Percentiles rank a stretch among this genome's conserved stretches.
These are phyloP conservation scores for Ogataea populi-albae DNA, from an alignment of 805 yeast species.

Conservation along the genomic window DNA sequence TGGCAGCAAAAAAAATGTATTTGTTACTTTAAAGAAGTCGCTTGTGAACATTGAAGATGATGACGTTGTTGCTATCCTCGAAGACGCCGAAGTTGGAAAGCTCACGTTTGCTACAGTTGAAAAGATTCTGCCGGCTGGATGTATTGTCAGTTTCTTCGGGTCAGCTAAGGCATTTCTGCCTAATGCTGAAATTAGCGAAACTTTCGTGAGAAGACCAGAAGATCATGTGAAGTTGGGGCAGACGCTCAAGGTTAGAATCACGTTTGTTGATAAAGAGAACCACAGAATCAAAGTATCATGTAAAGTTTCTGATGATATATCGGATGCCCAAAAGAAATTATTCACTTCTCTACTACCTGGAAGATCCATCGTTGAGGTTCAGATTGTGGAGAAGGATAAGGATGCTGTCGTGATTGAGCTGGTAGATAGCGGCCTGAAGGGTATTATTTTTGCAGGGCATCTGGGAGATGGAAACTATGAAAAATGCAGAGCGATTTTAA, in stretches of 20 bases:
- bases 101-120: slow-evolving; percentile 73
- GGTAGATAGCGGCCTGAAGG: slow-evolving; percentile 51
- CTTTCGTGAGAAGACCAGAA: slow-evolving; percentile 72
- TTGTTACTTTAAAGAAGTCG: slow-evolving; percentile 78
- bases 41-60: slow-evolving; percentile 65
- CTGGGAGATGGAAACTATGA: slow-evolving; percentile 73
- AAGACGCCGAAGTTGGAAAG: slow-evolving; percentile 41
- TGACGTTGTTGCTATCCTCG: slow-evolving; percentile 41
- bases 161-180: slow-evolving; percentile 78
- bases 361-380: slow-evolving; percentile 54
- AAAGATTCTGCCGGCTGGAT: slow-evolving; percentile 71
- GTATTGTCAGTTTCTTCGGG: slow-evolving; percentile 80
- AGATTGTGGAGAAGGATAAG: slow-evolving; percentile 70
- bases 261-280: slow-evolving; percentile 52
- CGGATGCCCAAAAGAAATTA: slow-evolving; percentile 44
- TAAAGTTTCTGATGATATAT: slow-evolving; percentile 55
- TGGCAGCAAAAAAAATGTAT: slow-evolving; percentile 47
- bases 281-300: slow-evolving; percentile 69
- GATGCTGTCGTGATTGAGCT: slow-evolving; percentile 69
- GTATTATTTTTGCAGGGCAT: slow-evolving; percentile 72
- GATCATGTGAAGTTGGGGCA: slow-evolving; percentile 83
- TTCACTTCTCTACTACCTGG: slow-evolving; percentile 56
- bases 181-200: slow-evolving; percentile 83
- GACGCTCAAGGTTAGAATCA: slow-evolving; percentile 68
- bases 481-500: slow-evolving; percentile 63